Evolutionary conservation across 805 yeast species (phyloP), one percentile per base, ranked within the genome.

Genomic region (Starmerella sp.): DNA sequence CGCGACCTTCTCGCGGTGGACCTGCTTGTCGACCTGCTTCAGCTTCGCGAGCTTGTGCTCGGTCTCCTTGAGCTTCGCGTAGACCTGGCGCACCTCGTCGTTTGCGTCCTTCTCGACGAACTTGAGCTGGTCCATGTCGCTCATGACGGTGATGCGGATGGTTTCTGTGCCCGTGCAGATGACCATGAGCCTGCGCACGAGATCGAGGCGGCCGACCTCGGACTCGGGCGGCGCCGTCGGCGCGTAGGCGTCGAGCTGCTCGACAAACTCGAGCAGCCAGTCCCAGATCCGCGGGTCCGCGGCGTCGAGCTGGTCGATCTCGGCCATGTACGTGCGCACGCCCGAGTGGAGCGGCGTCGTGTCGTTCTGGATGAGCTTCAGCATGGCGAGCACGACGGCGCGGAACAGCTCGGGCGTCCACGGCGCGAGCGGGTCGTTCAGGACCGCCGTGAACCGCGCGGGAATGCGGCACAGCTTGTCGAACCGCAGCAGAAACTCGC

Each of bases 401-500:
- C 71, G 71, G 60, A 63, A 66, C 44, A 70, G 59, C 52, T 65
- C 64, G 48, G 66, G 69, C 51, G 64, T 60, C 73, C 74, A 71
- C n/a, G 61, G 62, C 35, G 57, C 58, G 6, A 67, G 58, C 15
- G 70, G 69, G 51, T 71, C 74, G 56, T 70, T 68, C 42, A 71
- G 56, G 5, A 63, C 55, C 11, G 67, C 54, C 1, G 66, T 57
- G 38, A 68, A 67, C 54, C 72, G 59, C 22, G 67, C 51, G 3
- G 73, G 69, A 37, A 71, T 55, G 9, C 68, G 59, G 49, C 71
- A 66, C 36, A 69, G 65, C 54, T 65, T 65, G 57, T 71, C 74
- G 57, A 71, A 71, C 6, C 74, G 62, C 29, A 69, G 55, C 31
- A 71, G 56, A 48, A 66, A 71, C 55, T 71, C 75, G 17, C 75